Evolutionary conservation across 192 early-diverging fungal genomes (phyloP).

Genomic region (Phlyctochytrium planicorne): DNA sequence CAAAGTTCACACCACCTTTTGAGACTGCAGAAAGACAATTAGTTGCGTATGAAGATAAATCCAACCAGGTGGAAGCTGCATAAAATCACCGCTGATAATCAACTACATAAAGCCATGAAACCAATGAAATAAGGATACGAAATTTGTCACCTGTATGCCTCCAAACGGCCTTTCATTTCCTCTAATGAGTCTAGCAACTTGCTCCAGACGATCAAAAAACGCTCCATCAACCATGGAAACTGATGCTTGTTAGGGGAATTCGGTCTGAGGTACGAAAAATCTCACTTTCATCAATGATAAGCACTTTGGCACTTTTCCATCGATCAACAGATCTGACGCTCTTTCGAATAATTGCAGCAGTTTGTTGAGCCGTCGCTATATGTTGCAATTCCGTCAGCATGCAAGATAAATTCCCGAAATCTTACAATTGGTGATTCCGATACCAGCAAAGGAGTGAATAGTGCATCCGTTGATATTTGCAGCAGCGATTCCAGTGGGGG

Average conservation of each 20-base stretch:
- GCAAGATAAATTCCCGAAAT: too few relatives aligned
- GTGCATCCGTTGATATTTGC: slow-evolving; percentile 60
- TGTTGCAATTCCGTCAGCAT: not conserved
- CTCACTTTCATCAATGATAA: slow-evolving; percentile 53
- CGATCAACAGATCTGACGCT: slow-evolving; percentile 14
- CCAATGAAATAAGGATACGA: slow-evolving; percentile 5
- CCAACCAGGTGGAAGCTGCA: slow-evolving; percentile 52
- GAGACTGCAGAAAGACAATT: slow-evolving; percentile 35
- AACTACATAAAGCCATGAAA: slow-evolving; percentile 20
- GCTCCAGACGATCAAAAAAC: slow-evolving; percentile 48
- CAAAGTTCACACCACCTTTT: too few relatives aligned
- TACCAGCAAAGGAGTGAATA: slow-evolving; percentile 59
- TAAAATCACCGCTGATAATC: slow-evolving; percentile 50
- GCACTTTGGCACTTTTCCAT: slow-evolving; percentile 36
- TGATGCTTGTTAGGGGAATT: not conserved
- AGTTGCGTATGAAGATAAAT: slow-evolving; percentile 1
- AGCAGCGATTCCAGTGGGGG: slow-evolving; percentile 59
- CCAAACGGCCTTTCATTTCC: slow-evolving; percentile 39
- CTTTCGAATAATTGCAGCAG: slow-evolving; percentile 12
- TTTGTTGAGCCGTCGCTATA: not conserved
- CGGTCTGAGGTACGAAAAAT: not conserved
- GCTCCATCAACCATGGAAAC: slow-evolving; percentile 52
- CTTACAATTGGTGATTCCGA: slow-evolving; percentile 34
- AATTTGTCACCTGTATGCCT: slow-evolving; percentile 55
- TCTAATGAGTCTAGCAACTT: slow-evolving; percentile 30